Evolutionary conservation across 805 yeast species (phyloP).

Genomic region (Candida gorgasii): DNA sequence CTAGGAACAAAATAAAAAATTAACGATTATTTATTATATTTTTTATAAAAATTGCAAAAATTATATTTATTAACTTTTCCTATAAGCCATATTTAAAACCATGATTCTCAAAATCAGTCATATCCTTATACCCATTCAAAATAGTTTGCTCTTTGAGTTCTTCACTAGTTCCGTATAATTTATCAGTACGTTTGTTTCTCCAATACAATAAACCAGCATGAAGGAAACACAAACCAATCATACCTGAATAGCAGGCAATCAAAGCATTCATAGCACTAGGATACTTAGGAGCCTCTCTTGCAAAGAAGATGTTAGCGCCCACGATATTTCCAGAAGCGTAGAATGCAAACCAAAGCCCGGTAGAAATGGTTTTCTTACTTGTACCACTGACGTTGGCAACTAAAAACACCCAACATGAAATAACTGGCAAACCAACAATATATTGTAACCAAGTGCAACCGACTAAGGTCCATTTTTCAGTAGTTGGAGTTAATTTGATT

Average conservation of each 20-base stretch:
- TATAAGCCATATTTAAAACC: slow-evolving; percentile 24
- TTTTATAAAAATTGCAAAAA: neutral
- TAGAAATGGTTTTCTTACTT: slow-evolving; percentile 25
- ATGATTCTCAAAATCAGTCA: slow-evolving; percentile 25
- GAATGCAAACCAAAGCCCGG: slow-evolving; percentile 23
- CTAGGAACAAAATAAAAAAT: no score
- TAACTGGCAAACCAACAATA: slow-evolving; percentile 32
- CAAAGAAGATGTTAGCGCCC: slow-evolving; percentile 26
- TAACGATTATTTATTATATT: neutral
- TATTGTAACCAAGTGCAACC: slow-evolving; percentile 33
- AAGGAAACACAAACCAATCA: slow-evolving; percentile 20
- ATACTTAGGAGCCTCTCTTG: slow-evolving; percentile 26
- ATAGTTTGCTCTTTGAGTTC: slow-evolving; percentile 23
- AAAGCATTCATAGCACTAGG: slow-evolving; percentile 25
- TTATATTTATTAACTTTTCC: neutral
- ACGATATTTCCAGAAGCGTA: slow-evolving; percentile 32
- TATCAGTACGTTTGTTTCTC: slow-evolving; percentile 20
- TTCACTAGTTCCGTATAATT: slow-evolving; percentile 22
- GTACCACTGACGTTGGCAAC: slow-evolving; percentile 25
- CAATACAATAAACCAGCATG: slow-evolving; percentile 16
- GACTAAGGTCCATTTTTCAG: slow-evolving; percentile 26
- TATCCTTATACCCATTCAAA: slow-evolving; percentile 24
- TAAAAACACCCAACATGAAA: slow-evolving; percentile 25
- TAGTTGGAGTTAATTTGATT: slow-evolving; percentile 19
- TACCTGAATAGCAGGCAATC: slow-evolving; percentile 22